Conservation (phyloP, 1,139 yeast species). For the Kazachstania sp. region DNA sequence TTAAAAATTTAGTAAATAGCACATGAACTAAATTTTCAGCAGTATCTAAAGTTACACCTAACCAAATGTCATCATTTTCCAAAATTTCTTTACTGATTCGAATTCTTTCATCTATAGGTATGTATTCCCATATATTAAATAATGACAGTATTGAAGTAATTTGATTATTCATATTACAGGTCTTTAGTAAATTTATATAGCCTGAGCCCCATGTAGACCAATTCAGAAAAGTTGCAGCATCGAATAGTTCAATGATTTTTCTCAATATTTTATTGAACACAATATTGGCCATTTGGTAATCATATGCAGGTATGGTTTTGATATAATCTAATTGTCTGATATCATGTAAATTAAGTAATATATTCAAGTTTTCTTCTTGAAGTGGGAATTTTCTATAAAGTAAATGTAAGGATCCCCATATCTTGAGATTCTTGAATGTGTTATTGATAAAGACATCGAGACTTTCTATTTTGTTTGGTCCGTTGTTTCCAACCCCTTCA, state of each 20-base stretch:
- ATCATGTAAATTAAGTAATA: constrained; percentile 18
- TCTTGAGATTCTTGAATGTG: constrained; percentile 19
- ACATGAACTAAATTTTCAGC: constrained; percentile 8
- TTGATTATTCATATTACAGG: constrained; percentile 23
- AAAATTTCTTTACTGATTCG: constrained; percentile 9
- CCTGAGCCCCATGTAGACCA: constrained; percentile 27
- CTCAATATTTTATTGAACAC: constrained; percentile 25
- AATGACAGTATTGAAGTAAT: constrained; percentile 20
- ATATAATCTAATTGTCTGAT: constrained; percentile 15
- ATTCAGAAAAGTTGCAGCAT: constrained; percentile 11
- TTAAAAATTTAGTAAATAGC: constrained; percentile 7
- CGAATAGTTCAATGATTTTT: constrained; percentile 18
- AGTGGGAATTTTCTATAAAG: constrained; percentile 14
- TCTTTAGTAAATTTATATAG: constrained; percentile 19
- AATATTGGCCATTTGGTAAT: constrained; percentile 21
- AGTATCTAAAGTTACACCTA: background rate
- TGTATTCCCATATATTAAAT: constrained; percentile 26
- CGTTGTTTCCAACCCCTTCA: background rate
- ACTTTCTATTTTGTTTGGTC: background rate
- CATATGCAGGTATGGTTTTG: constrained; percentile 25
- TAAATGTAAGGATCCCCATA: constrained; percentile 24
- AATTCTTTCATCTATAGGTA: constrained; percentile 11
- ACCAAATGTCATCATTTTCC: constrained; percentile 3
- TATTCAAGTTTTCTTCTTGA: constrained; percentile 1
- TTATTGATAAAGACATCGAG: constrained; percentile 19